Evolutionary conservation across 1,139 yeast genomes (phyloP).

Genomic region (Nakaseomyces delphensis): DNA sequence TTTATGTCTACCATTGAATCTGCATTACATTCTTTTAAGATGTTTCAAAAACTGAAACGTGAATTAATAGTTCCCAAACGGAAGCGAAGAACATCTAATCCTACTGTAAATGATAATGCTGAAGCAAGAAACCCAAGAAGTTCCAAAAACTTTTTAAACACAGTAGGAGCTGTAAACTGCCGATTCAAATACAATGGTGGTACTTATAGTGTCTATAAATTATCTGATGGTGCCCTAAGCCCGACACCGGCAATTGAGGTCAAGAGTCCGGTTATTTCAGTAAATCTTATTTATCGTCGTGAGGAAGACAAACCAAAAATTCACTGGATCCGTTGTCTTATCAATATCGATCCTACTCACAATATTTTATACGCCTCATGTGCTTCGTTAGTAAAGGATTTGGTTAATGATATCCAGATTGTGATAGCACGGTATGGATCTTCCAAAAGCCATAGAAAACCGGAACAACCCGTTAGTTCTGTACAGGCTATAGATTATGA

Average conservation of each 20-base stretch:
- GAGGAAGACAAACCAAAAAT: conserved; percentile 26
- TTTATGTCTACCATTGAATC: conserved; percentile 43
- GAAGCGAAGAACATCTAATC: neutral
- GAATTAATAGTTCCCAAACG: conserved; percentile 12
- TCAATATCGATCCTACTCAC: conserved; percentile 45
- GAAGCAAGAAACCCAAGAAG: conserved; percentile 7
- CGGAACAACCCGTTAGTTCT: conserved; percentile 5
- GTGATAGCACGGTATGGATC: conserved; percentile 31
- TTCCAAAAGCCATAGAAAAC: conserved; percentile 10
- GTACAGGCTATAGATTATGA: conserved; percentile 32
- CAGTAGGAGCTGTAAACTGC: conserved; percentile 41
- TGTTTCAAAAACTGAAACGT: conserved; percentile 35
- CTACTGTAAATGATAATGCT: conserved; percentile 9
- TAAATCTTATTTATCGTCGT: conserved; percentile 41
- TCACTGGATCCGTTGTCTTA: conserved; percentile 25
- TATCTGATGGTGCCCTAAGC: conserved; percentile 38
- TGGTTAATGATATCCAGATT: conserved; percentile 38
- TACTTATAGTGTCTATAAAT: conserved; percentile 40
- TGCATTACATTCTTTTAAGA: conserved; percentile 38
- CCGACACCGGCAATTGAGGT: conserved; percentile 51
- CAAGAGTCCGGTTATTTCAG: conserved; percentile 68
- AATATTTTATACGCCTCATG: conserved; percentile 65
- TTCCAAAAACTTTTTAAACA: conserved; percentile 23
- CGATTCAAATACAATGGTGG: conserved; percentile 62
- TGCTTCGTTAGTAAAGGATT: conserved; percentile 65